A percentile compares a stretch with the other conserved stretches of the same genome.
Conservation (phyloP, 768 basidiomycete species). For the Leccinum incarnatum region DNA sequence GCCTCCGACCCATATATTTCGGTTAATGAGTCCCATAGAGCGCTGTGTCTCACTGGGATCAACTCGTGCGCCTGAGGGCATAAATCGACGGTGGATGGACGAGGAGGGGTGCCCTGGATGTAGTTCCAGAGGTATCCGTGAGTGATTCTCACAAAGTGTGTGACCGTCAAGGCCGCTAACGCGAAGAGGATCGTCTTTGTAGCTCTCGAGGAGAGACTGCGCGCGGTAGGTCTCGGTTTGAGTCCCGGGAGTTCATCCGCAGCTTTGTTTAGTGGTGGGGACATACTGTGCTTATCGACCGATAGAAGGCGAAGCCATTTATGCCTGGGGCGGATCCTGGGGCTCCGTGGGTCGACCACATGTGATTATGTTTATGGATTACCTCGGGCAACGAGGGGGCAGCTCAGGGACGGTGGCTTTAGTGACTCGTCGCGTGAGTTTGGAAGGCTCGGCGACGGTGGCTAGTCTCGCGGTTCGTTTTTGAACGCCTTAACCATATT, state of each 20-base stretch:
- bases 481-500: no score
- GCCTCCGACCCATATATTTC: conserved; percentile 31
- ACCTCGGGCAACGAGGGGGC: no score
- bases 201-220: conserved; percentile 6
- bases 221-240: background rate
- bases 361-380: no score
- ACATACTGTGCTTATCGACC: conserved; percentile 10
- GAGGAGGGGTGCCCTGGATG: background rate
- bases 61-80: conserved; percentile 37
- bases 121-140: conserved; percentile 7
- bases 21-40: conserved; percentile 33
- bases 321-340: no score
- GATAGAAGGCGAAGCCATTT: background rate
- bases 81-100: conserved; percentile 8
- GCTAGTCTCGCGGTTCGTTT: no score
- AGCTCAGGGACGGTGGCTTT: no score
- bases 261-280: conserved; percentile 6
- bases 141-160: conserved; percentile 11
- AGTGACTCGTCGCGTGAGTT: no score
- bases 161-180: conserved; percentile 17
- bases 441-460: no score
- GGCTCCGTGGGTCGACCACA: no score
- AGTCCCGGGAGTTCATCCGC: conserved; percentile 10
- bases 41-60: conserved; percentile 33
- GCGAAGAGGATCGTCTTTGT: conserved; percentile 14